Percentiles rank a stretch among this genome's conserved stretches.
These are phyloP conservation scores for Arxiozyma slooffiae DNA, from an alignment of 1,139 yeast species.

Conservation along the genomic window DNA sequence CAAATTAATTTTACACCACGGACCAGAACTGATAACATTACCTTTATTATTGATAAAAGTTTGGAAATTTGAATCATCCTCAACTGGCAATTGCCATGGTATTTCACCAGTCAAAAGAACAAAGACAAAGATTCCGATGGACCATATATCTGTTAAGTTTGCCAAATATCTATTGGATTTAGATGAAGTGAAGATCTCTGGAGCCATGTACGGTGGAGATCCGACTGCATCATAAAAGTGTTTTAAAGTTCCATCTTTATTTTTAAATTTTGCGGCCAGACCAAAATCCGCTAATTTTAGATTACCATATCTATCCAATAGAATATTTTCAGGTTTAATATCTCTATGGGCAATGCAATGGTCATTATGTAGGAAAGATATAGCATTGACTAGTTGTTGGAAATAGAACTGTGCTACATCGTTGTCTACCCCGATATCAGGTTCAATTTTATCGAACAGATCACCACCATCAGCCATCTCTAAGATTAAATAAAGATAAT, in stretches of 20 bases:
- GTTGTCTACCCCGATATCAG: constrained; percentile 58
- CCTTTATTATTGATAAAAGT: constrained; percentile 38
- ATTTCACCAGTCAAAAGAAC: constrained; percentile 53
- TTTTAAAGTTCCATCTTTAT: constrained; percentile 50
- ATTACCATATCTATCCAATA: constrained; percentile 58
- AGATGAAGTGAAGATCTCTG: constrained; percentile 42
- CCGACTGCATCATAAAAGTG: constrained; percentile 51
- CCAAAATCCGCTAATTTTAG: constrained; percentile 63
- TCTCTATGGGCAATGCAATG: constrained; percentile 78
- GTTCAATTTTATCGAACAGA: constrained; percentile 63
- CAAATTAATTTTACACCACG: constrained; percentile 45
- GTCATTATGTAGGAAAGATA: constrained; percentile 49
- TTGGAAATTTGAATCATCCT: constrained; percentile 40
- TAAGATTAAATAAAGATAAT: constrained; percentile 54
- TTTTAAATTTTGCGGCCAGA: constrained; percentile 46
- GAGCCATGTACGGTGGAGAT: constrained; percentile 66
- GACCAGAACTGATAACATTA: constrained; percentile 33
- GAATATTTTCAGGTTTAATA: constrained; percentile 82
- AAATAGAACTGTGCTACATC: constrained; percentile 62
- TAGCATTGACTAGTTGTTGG: constrained; percentile 48
- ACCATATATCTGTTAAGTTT: constrained; percentile 50
- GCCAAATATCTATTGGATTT: constrained; percentile 39
- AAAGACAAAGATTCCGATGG: constrained; percentile 51
- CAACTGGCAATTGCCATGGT: constrained; percentile 56
- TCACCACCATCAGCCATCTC: constrained; percentile 66